phyloP scores from a whole-genome alignment of 2,329 filamentous ascomycete genomes.

The Sporothrix mexicana region DNA sequence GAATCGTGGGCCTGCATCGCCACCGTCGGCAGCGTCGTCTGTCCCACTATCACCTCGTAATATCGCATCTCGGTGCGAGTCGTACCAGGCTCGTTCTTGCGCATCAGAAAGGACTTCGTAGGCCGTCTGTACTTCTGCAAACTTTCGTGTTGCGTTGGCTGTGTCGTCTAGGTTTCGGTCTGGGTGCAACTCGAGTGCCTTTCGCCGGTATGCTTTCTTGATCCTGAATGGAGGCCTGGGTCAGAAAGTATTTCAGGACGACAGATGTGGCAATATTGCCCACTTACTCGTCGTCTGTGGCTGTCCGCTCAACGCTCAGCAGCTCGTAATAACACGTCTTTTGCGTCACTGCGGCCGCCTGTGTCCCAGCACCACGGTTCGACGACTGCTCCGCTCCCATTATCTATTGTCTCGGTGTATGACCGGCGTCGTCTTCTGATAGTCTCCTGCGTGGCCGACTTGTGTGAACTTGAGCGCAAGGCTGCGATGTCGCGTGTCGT shows the following conservation, averaged over 20 bases:
- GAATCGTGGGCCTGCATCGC: constrained; percentile 47
- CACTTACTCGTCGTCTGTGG: constrained; percentile 77
- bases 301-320: constrained; percentile 72
- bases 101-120: constrained; percentile 96
- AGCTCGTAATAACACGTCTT: constrained; percentile 89
- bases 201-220: constrained; percentile 89
- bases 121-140: constrained; percentile 90
- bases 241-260: neutral
- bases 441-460: neutral
- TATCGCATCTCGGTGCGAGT: constrained; percentile 88
- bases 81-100: constrained; percentile 97
- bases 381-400: constrained; percentile 66
- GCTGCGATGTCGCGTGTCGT: constrained; percentile 24
- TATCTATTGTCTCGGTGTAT: constrained; percentile 53
- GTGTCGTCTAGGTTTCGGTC: constrained; percentile 90
- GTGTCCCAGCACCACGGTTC: constrained; percentile 41
- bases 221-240: constrained; percentile 60
- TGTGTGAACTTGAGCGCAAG: neutral
- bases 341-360: constrained; percentile 41
- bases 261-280: neutral
- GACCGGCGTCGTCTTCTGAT: neutral
- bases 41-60: constrained; percentile 65
- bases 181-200: constrained; percentile 91
- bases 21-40: constrained; percentile 47
- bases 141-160: constrained; percentile 78